Evolutionary conservation across 768 basidiomycete genomes (phyloP).

Genomic region (Roridomyces roridus): DNA sequence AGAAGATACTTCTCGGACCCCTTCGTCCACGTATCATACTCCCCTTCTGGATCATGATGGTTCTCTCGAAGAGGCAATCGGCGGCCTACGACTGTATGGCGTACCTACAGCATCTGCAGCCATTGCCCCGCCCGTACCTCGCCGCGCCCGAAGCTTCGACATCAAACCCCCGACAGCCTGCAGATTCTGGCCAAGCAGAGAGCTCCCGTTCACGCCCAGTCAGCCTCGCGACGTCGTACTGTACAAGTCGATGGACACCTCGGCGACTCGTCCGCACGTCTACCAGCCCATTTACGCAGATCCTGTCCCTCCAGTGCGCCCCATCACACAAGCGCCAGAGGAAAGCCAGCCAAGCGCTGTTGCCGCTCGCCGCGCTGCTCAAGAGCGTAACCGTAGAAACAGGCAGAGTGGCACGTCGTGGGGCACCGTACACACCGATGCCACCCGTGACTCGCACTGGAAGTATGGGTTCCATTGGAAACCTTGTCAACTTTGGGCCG

Average conservation of each 20-base stretch:
- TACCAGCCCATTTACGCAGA: constrained; percentile 13
- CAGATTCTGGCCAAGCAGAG: background rate
- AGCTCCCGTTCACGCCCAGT: constrained; percentile 6
- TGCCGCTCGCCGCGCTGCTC: constrained; percentile 1
- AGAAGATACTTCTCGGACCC: background rate
- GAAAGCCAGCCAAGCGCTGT: background rate
- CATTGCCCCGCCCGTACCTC: constrained; percentile 9
- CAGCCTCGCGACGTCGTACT: constrained; percentile 16
- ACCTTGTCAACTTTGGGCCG: constrained; percentile 6
- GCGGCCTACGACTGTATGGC: constrained; percentile 13
- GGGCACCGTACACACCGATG: constrained; percentile 18
- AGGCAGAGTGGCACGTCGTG: constrained; percentile 24
- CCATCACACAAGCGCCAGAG: background rate
- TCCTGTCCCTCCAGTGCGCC: constrained; percentile 8
- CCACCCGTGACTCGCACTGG: constrained; percentile 5
- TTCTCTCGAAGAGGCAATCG: constrained; percentile 13
- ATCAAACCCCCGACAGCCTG: background rate
- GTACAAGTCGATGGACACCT: constrained; percentile 20
- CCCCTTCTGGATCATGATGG: background rate
- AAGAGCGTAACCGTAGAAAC: constrained; percentile 15
- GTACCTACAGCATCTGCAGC: constrained; percentile 13
- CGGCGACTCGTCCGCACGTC: background rate
- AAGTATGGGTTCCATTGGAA: constrained; percentile 14
- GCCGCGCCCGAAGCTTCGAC: constrained; percentile 7
- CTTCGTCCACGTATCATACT: constrained; percentile 17